Conservation (phyloP, 148 eudicot species). For the Chenopodium suecicum region DNA sequence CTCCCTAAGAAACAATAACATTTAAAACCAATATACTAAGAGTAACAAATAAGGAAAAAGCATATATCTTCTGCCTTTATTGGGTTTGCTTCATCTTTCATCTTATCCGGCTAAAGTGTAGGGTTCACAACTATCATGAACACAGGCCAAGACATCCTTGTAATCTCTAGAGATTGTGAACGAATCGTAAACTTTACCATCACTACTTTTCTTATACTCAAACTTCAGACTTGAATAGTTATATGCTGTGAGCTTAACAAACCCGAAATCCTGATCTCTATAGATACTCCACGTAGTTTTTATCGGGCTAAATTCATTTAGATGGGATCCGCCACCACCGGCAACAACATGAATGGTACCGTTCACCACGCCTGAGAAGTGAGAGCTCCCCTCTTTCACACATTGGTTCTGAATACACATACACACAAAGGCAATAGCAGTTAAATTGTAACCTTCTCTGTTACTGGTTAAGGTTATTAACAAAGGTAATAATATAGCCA, state of each 20-base stretch:
- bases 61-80: neutral
- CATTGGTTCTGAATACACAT: constrained; percentile 53
- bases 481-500: no score
- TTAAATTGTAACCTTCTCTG: no score
- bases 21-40: neutral
- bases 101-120: constrained; percentile 15
- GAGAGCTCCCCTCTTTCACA: constrained; percentile 50
- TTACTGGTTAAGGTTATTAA: no score
- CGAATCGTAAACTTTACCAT: constrained; percentile 27
- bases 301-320: constrained; percentile 45
- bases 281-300: constrained; percentile 64
- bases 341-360: constrained; percentile 88
- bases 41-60: neutral
- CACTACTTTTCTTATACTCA: constrained; percentile 64
- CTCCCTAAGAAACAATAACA: neutral
- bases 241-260: constrained; percentile 77
- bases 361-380: constrained; percentile 64
- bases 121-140: constrained; percentile 31
- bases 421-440: no score
- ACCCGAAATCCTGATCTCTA: constrained; percentile 67
- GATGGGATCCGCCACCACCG: constrained; percentile 72
- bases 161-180: constrained; percentile 35
- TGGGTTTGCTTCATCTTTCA: neutral
- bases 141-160: constrained; percentile 29
- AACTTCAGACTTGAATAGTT: constrained; percentile 62